Percentiles rank a stretch among this genome's conserved stretches.
Conservation (phyloP, 2,329 filamentous ascomycete species). For the Macroventuria anomochaeta region DNA sequence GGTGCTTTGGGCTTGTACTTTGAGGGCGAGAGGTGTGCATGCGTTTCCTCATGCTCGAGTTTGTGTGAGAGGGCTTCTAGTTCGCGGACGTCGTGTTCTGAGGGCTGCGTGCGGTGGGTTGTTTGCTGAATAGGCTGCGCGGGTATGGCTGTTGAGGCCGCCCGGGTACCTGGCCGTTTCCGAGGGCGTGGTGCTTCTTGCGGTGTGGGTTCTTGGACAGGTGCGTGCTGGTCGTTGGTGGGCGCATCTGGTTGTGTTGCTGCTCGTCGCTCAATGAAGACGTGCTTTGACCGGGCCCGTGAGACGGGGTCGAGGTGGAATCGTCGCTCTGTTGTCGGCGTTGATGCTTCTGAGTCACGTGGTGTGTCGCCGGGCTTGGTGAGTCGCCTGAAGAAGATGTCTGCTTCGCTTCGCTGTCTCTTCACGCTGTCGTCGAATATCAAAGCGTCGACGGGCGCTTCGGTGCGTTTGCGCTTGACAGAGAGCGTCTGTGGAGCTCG, state of each 20-base stretch:
- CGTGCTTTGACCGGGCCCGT: slow-evolving; percentile 24
- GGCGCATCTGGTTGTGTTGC: slow-evolving; percentile 6
- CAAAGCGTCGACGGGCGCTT: slow-evolving; percentile 63
- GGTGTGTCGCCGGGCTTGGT: slow-evolving; percentile 31
- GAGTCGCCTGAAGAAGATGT: slow-evolving; percentile 30
- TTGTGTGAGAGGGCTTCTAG: slow-evolving; percentile 44
- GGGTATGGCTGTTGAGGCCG: slow-evolving; percentile 21
- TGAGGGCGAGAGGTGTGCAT: slow-evolving; percentile 20
- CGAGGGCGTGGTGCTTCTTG: slow-evolving; percentile 25
- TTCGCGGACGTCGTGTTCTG: slow-evolving; percentile 38
- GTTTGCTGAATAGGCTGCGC: slow-evolving; percentile 12
- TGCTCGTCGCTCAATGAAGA: slow-evolving; percentile 29
- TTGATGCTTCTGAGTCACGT: slow-evolving; percentile 19
- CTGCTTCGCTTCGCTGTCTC: slow-evolving; percentile 27
- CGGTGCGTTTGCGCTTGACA: slow-evolving; percentile 63
- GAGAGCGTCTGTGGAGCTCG: slow-evolving; percentile 40
- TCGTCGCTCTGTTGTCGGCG: slow-evolving; percentile 30
- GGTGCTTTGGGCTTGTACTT: slow-evolving; percentile 48
- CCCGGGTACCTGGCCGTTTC: slow-evolving; percentile 39
- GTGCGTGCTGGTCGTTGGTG: slow-evolving; percentile 8
- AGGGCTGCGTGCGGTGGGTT: slow-evolving; percentile 20
- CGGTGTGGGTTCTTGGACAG: slow-evolving; percentile 5
- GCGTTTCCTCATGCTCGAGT: slow-evolving; percentile 36
- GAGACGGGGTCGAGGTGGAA: slow-evolving; percentile 33
- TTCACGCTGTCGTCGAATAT: slow-evolving; percentile 35